Evolutionary conservation across 129 eudicot species (phyloP).

Genomic region (Escallonia herrerae): DNA sequence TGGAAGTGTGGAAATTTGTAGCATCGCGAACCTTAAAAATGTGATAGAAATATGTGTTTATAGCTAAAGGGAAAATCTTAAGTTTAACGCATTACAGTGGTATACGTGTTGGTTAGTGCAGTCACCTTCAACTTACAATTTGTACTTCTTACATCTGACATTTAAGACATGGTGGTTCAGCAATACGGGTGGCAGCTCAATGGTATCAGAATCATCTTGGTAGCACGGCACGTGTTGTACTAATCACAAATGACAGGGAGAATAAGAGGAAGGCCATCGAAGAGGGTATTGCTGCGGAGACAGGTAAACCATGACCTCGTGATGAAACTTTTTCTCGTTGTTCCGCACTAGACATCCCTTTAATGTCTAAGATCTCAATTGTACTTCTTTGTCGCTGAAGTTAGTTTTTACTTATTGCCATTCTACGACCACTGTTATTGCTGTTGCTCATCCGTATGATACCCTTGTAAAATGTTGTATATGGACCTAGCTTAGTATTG

Average conservation of each 20-base stretch:
- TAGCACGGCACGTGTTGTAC: conserved; percentile 43
- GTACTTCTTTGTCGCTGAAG: background rate
- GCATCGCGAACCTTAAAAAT: no score
- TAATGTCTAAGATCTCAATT: background rate
- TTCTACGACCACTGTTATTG: background rate
- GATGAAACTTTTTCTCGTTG: background rate
- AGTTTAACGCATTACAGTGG: no score
- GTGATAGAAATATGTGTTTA: no score
- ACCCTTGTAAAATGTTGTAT: background rate
- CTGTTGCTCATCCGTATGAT: background rate
- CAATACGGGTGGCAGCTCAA: conserved; percentile 85
- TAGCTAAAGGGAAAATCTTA: no score
- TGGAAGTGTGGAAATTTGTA: no score
- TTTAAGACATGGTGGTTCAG: conserved; percentile 34
- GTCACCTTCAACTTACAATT: background rate
- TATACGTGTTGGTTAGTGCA: background rate
- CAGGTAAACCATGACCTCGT: conserved; percentile 36
- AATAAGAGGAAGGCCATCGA: conserved; percentile 76
- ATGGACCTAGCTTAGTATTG: conserved; percentile 1
- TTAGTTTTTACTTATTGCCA: background rate
- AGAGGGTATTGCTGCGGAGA: conserved; percentile 86
- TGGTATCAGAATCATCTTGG: conserved; percentile 98
- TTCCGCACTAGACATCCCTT: background rate
- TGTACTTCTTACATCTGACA: background rate
- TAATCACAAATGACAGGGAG: conserved; percentile 87